phyloP scores from a whole-genome alignment of 2,329 filamentous ascomycete species.

The Cadophora malorum region DNA sequence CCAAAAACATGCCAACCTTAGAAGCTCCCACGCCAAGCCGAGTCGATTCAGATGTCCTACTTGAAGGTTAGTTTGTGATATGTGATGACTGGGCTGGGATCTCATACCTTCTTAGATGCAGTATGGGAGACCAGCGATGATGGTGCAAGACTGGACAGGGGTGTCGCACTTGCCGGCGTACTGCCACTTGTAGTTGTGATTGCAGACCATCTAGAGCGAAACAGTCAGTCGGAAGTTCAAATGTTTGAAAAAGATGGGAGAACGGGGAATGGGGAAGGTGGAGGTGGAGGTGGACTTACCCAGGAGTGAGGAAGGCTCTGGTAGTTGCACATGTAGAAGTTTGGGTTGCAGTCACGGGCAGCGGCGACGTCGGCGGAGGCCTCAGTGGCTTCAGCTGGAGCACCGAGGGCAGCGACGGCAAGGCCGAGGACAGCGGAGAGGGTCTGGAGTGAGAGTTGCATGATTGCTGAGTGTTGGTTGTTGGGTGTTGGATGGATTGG shows the following conservation, averaged over 20 bases:
- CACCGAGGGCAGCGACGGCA: not conserved
- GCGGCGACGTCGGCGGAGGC: not conserved
- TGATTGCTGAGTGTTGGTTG: slow-evolving; percentile 4
- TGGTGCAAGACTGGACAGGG: not conserved
- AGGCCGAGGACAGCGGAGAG: not conserved
- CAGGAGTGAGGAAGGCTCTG: not conserved
- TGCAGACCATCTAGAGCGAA: not conserved
- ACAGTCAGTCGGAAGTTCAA: not conserved
- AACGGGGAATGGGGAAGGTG: too few relatives aligned
- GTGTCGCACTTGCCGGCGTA: not conserved
- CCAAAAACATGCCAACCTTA: slow-evolving; percentile 1
- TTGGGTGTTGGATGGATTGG: not conserved
- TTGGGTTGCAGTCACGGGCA: not conserved
- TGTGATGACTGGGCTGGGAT: not conserved
- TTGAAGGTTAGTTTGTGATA: not conserved
- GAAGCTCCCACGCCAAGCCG: not conserved
- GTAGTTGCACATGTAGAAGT: slow-evolving; percentile 3
- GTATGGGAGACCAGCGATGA: not conserved
- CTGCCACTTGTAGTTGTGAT: not conserved
- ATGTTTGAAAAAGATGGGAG: not conserved
- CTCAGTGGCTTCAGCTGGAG: not conserved
- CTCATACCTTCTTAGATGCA: not conserved
- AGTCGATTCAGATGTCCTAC: not conserved
- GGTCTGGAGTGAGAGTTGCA: not conserved
- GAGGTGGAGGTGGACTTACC: not conserved